Evolutionary conservation across 345 rosid species (phyloP), one percentile per base, ranked within the genome.

Genomic region (Nephelium lappaceum): DNA sequence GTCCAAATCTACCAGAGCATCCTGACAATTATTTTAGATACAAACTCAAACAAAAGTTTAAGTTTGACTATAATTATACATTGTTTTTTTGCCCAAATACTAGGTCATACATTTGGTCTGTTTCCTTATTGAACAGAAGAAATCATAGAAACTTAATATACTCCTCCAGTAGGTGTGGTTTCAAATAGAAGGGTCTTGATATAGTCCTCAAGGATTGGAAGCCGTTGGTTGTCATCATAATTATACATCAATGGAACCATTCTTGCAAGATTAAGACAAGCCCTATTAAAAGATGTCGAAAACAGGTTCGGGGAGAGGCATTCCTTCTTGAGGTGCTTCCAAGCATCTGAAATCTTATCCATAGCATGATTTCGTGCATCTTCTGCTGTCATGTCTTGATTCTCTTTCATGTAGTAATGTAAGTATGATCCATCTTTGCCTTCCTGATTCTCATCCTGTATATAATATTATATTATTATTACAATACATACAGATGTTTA

Each of bases 341-440:
- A 91, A 36, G 85, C 83, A 3, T 89, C 71, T 5, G 88, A 79
- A 83, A 90, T 90, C 83, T 85, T 77, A 0, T 42, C 11, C 6
- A 27, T 43, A n/a, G 85, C 91, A 47, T 73, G 80, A 24, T 75
- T 79, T 70, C 84, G 66, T 2, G 85, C 94, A 5, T 24, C 81
- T 43, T 83, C 91, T 4, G 43, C 69, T 0, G 83, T 72, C 67
- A 69, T 49, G n/a, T 75, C 87, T 72, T 58, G 51, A 19, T 84
- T 39, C 55, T 91, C 87, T 39, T 85, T 85, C 78, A 81, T 75
- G 84, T 86, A 88, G 75, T 86, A 93, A 42, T 89, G 88, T 58
- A 93, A 8, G 24, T 82, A 91, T 16, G 95, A 91, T 25, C 92
- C 93, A 74, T 89, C 97, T 18, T 79, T 31, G 0, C 91, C 94